A percentile compares a stretch with the other conserved stretches of the same genome.
phyloP scores from a whole-genome alignment of 352 stramenopile genomes.

The Phytophthora idaei region DNA sequence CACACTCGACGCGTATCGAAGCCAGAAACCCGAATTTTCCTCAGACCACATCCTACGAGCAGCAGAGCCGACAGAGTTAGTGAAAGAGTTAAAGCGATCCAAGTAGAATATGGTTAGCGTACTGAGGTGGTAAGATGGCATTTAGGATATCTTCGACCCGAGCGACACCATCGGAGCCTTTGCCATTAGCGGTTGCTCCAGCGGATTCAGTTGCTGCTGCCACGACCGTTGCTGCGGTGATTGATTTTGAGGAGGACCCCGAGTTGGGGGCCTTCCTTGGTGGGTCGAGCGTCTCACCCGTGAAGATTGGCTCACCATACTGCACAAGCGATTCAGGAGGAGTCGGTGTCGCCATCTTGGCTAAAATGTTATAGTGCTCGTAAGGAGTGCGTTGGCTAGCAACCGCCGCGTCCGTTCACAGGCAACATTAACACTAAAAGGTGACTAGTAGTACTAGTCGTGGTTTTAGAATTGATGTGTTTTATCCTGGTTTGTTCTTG shows the following conservation, averaged over 20 bases:
- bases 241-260: constrained; percentile 27
- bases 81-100: no score
- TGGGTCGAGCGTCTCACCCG: constrained; percentile 73
- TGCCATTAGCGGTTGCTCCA: constrained; percentile 21
- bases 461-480: no score
- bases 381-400: constrained; percentile 9
- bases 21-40: constrained; percentile 86
- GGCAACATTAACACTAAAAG: constrained; percentile 3
- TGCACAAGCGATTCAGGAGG: constrained; percentile 90
- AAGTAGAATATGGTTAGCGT: constrained; percentile 7
- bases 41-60: constrained; percentile 74
- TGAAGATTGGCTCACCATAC: constrained; percentile 92
- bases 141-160: constrained; percentile 83
- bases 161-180: constrained; percentile 51
- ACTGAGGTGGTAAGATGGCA: constrained; percentile 78
- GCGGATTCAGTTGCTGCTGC: constrained; percentile 29
- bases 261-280: constrained; percentile 48
- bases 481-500: constrained; percentile 15
- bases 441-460: no score
- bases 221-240: constrained; percentile 23
- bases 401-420: constrained; percentile 49
- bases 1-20: constrained; percentile 91
- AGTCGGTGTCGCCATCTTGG: constrained; percentile 55
- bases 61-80: constrained; percentile 1
- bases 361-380: constrained; percentile 6